These are phyloP conservation scores for Agastache rugosa DNA, from an alignment of 257 asterid genomes.

Conservation along the genomic window DNA sequence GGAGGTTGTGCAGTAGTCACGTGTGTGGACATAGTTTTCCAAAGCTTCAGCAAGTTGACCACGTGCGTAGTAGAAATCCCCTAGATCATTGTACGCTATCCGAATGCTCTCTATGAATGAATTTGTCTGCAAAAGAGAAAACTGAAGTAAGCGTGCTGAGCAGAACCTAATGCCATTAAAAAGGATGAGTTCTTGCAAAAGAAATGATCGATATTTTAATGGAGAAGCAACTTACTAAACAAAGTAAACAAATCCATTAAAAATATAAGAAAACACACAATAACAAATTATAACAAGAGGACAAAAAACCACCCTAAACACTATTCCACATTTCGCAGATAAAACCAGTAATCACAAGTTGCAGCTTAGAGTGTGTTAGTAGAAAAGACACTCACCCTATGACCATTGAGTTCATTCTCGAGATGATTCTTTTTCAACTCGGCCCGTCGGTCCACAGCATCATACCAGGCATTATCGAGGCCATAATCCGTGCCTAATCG, in stretches of 20 bases:
- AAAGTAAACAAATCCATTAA: constrained; percentile 6
- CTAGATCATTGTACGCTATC: constrained; percentile 98
- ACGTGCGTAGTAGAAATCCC: constrained; percentile 87
- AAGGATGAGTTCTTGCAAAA: background rate
- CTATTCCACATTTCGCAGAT: background rate
- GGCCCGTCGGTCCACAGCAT: constrained; percentile 83
- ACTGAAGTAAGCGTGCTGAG: background rate
- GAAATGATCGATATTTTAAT: too few relatives aligned
- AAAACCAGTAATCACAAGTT: constrained; percentile 13
- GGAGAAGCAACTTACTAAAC: constrained; percentile 1
- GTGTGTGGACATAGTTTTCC: constrained; percentile 87
- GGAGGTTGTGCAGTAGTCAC: constrained; percentile 93
- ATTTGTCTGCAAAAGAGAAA: constrained; percentile 71
- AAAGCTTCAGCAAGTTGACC: constrained; percentile 92
- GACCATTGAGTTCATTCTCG: constrained; percentile 89
- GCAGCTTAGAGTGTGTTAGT: background rate
- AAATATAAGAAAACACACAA: background rate
- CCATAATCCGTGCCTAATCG: constrained; percentile 75
- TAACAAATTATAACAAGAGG: background rate
- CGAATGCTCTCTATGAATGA: constrained; percentile 96
- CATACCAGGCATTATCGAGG: constrained; percentile 70
- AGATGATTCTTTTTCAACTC: constrained; percentile 81
- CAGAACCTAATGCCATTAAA: background rate
- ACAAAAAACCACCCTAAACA: constrained; percentile 1
- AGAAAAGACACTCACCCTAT: constrained; percentile 53